Evolutionary conservation across 1,284 basidiomycete species (phyloP).

Genomic region (Irpex sp.): DNA sequence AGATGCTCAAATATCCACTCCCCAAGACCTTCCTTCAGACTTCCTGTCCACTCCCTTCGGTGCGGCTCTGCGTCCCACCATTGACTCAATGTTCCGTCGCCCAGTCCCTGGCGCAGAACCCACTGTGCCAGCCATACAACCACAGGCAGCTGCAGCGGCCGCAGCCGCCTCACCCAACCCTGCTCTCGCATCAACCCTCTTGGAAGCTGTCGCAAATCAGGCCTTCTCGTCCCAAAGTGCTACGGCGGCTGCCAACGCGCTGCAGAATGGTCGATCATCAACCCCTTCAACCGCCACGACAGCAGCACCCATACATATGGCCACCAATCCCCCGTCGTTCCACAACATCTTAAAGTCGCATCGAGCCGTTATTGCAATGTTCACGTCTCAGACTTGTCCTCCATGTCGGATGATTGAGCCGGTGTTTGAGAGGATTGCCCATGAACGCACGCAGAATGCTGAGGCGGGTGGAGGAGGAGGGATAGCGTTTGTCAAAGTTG

Average conservation of each 20-base stretch:
- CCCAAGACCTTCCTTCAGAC: constrained; percentile 77
- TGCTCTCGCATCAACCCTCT: constrained; percentile 53
- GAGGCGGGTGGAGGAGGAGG: constrained; percentile 32
- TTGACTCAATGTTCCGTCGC: constrained; percentile 81
- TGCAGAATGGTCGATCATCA: constrained; percentile 18
- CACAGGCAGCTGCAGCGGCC: constrained; percentile 28
- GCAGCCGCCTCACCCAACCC: constrained; percentile 38
- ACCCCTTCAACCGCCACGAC: constrained; percentile 44
- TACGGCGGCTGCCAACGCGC: constrained; percentile 17
- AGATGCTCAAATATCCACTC: background rate
- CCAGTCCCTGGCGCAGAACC: constrained; percentile 42
- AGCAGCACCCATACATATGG: constrained; percentile 59
- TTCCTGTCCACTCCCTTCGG: constrained; percentile 92
- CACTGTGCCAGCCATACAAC: constrained; percentile 31
- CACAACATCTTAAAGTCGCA: constrained; percentile 45
- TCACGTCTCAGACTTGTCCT: constrained; percentile 61
- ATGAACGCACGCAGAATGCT: constrained; percentile 32
- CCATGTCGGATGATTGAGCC: constrained; percentile 66
- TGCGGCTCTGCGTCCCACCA: constrained; percentile 79
- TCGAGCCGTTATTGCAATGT: constrained; percentile 57
- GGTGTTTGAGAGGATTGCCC: constrained; percentile 52
- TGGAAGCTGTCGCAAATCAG: constrained; percentile 61
- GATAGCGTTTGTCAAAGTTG: constrained; percentile 78
- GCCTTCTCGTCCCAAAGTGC: constrained; percentile 33
- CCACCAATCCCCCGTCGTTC: constrained; percentile 55